phyloP scores from a whole-genome alignment of 2,329 filamentous ascomycete genomes.

The Neurospora crassa region DNA sequence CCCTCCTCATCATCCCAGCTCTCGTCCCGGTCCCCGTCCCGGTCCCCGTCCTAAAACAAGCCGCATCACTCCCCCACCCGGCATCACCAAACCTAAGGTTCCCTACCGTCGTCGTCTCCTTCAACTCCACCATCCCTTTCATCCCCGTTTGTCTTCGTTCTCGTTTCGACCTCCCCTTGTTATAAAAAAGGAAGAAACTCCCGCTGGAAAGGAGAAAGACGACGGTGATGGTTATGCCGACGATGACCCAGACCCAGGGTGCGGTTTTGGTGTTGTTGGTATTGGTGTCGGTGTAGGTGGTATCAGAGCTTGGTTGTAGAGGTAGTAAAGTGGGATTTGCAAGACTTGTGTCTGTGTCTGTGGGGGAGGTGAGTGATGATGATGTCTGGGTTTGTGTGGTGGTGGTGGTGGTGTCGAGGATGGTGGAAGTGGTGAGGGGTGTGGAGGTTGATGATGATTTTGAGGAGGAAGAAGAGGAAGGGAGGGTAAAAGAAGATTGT shows the following conservation, averaged over 20 bases:
- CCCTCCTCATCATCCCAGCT: too few species aligned
- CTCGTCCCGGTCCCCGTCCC: too few species aligned
- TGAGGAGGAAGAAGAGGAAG: neutral
- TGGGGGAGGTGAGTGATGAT: neutral
- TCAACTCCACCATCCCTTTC: neutral
- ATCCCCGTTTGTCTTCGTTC: neutral
- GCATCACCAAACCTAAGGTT: neutral
- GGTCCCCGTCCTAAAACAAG: too few species aligned
- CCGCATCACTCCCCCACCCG: too few species aligned
- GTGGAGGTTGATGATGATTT: neutral
- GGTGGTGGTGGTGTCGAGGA: neutral
- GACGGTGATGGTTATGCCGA: neutral
- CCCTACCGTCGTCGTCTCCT: neutral
- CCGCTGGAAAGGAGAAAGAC: neutral
- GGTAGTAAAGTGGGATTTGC: neutral
- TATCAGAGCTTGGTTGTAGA: neutral
- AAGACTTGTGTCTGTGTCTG: too few species aligned
- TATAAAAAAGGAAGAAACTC: neutral
- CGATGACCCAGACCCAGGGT: neutral
- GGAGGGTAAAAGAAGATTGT: rapidly evolving
- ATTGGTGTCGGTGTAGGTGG: rapidly evolving
- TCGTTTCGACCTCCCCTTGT: neutral
- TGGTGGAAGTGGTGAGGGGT: neutral
- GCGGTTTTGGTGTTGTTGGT: neutral
- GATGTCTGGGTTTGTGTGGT: neutral